Conservation (phyloP, 2,329 filamentous ascomycete genomes). For the Zasmidium citrigriseum region DNA sequence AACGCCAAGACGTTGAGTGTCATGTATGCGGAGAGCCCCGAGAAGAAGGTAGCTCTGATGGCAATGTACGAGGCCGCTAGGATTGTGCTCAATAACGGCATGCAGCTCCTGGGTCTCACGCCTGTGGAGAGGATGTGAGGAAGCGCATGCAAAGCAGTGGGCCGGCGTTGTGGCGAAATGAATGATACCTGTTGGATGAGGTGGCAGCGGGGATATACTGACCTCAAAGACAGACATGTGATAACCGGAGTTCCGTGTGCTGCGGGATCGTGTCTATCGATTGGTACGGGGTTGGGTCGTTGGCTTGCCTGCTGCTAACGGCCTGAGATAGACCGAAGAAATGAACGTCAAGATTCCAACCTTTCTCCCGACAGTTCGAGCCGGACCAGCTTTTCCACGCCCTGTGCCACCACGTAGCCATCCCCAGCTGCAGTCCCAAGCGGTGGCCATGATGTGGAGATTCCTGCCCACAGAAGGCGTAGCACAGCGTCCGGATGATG, state of each 20-base stretch:
- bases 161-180: slow-evolving; percentile 1
- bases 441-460: neutral
- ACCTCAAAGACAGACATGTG: neutral
- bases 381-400: neutral
- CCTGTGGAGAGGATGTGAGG: slow-evolving; percentile 66
- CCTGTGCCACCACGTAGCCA: neutral
- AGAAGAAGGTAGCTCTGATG: slow-evolving; percentile 70
- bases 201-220: neutral
- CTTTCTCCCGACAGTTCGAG: neutral
- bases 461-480: neutral
- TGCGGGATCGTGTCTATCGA: neutral
- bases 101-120: slow-evolving; percentile 75
- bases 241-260: neutral
- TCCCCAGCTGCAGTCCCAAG: neutral
- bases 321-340: slow-evolving; percentile 10
- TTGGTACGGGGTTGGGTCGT: neutral
- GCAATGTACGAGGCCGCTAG: slow-evolving; percentile 76
- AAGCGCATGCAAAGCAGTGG: neutral
- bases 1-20: slow-evolving; percentile 61
- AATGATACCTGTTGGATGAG: neutral
- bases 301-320: slow-evolving; percentile 2
- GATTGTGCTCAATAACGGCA: slow-evolving; percentile 77
- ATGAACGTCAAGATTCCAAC: neutral
- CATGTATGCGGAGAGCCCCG: slow-evolving; percentile 69
- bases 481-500: neutral